Base-by-base conservation (phyloP, 2,329 filamentous ascomycete genomes). In the Boeremia lycopersici region DNA sequence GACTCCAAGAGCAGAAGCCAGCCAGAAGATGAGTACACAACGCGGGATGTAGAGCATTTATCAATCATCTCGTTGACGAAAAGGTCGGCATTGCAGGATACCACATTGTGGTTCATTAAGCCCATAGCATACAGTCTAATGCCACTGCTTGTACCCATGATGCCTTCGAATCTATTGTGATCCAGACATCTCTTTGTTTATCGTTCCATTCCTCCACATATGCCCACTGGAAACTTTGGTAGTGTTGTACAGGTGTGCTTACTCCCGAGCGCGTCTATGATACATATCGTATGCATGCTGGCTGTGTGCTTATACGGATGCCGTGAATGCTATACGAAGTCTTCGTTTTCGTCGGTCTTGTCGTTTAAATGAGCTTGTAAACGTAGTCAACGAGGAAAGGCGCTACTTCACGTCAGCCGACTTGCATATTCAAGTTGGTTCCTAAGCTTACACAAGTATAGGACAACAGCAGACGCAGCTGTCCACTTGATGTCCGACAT, bases 371-470 rank as follows among this genome's bases (percentile, higher is more conserved):
- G 53, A 84, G 76, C 67, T 81, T 83, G 65, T 76, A 77, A 48
- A 81, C 77, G 61, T 80, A 81, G 63, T 84, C 81, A 66, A 85
- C 75, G 25, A 81, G 78, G 68, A 84, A 84, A 2, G 83, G 83
- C 55, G 83, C 83, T 84, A 29, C 29, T 5, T 12, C 6, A 36
- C 26, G 35, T 38, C 15, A 38, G 15, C 17, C 33, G 15, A 35
- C n/a, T 15, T 8, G 13, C n/a, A 15, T 8, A 35, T n/a, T n/a
- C 4, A n/a, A 15, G 13, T n/a, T n/a, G 15, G 8, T 12, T 4
- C 33, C 33, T 35, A 12, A 30, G 28, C 89, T 53, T 85, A 95
- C 90, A 91, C 57, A 95, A 78, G 73, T 93, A 93, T 43, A 95
- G 82, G 44, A 89, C 75, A 34, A 87, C 80, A 60, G 86, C 87